Base-by-base conservation (phyloP, 371 early-diverging fungal genomes). In the Mortierella sp. region DNA sequence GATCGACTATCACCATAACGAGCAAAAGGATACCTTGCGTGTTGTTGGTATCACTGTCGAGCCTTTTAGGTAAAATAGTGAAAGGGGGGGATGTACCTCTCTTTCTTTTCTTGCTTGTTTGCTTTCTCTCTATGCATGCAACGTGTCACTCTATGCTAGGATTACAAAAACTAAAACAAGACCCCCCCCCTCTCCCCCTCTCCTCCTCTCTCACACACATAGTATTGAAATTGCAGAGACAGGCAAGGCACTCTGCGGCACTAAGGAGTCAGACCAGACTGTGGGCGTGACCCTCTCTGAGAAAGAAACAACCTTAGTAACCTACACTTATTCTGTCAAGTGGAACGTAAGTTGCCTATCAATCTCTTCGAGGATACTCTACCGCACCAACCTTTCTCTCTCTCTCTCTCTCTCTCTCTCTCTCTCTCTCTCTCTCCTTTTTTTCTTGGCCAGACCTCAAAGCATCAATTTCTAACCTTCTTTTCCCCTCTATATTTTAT, bases 11-110 rank as follows among this genome's bases (percentile, higher is more conserved):
- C 97, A 98, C 74, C 70, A 70, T 30, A 82, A 81, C 12, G 74
- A 80, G 21, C 87, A 88, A 9, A 83, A 85, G 64, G 81, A 82
- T 9, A 86, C 88, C 52, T 85, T 92, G 63, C 89, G 97, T 11
- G 95, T 98, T 4, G 97, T 98, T 7, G 97, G 98, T 23, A 95
- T 97, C 9, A 68, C 89, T 1, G 95, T 97, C 3, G 64, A 56
- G 28, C 95, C 97, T 15, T 62, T 59, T 65, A 92, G 92, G 70
- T 62, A 37, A 37, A 9, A 37, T 5, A 37, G 37, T 5, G 37
- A 37, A 37, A 37, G 9, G 9, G 9, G 37, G 37, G 9, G 37
- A 37, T n/a, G n/a, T n/a, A n/a, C n/a, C n/a, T n/a, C n/a, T n/a
- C n/a, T n/a, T n/a, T n/a, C n/a, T n/a, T n/a, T n/a, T n/a, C 37